Percentiles rank a stretch among this genome's conserved stretches.
These are phyloP conservation scores for Mortierella sp. DNA, from an alignment of 371 early-diverging fungal genomes.

Conservation along the genomic window DNA sequence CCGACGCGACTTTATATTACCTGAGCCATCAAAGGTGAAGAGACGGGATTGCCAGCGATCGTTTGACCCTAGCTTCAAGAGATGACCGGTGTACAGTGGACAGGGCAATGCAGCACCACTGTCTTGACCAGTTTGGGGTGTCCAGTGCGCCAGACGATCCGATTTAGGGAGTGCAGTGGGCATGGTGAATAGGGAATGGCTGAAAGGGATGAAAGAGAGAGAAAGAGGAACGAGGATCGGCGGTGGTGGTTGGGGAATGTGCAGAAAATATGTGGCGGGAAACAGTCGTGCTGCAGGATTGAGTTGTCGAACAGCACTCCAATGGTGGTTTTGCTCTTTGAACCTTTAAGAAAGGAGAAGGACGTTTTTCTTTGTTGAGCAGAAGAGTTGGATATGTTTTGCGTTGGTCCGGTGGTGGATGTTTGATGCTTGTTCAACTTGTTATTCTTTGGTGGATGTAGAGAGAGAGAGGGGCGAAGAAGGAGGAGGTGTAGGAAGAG, in stretches of 20 bases:
- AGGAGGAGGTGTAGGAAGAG: background rate
- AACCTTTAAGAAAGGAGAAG: too few species aligned
- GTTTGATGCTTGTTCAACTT: too few species aligned
- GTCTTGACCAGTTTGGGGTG: conserved; percentile 1
- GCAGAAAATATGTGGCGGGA: too few species aligned
- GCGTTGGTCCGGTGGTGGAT: too few species aligned
- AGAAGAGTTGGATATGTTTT: too few species aligned
- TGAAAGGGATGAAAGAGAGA: background rate
- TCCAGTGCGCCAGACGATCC: background rate
- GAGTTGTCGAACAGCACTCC: too few species aligned
- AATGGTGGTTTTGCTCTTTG: too few species aligned
- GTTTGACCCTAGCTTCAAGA: conserved; percentile 36
- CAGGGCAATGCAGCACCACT: conserved; percentile 12
- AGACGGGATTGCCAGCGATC: conserved; percentile 45
- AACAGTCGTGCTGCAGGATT: too few species aligned
- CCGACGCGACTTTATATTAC: background rate
- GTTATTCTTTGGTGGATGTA: too few species aligned
- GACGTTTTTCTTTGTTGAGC: too few species aligned
- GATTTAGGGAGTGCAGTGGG: background rate
- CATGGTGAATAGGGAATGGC: background rate
- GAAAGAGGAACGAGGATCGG: background rate
- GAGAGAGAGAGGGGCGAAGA: background rate
- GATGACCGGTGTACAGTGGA: conserved; percentile 27
- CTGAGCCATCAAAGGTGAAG: conserved; percentile 38
- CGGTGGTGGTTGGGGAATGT: background rate